Evolutionary conservation across 2,329 filamentous ascomycete genomes (phyloP).

Genomic region (Beauveria sp.): DNA sequence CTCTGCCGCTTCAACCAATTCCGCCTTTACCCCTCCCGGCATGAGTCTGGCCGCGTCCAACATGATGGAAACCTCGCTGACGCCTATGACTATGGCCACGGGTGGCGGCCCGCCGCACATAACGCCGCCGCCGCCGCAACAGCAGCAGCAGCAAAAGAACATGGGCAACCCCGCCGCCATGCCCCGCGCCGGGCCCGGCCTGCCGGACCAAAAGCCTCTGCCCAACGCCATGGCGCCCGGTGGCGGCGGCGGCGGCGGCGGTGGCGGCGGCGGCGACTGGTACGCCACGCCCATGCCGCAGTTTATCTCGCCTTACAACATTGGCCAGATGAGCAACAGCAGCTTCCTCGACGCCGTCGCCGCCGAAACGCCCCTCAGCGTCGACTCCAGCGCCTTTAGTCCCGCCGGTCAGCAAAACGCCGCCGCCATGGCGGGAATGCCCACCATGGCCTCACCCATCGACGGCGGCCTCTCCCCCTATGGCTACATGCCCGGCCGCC

Average conservation of each 20-base stretch:
- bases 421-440: constrained; percentile 19
- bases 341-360: constrained; percentile 28
- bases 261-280: constrained; percentile 36
- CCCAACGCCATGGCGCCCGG: constrained; percentile 31
- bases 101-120: constrained; percentile 16
- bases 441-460: constrained; percentile 17
- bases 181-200: constrained; percentile 29
- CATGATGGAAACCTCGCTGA: constrained; percentile 12
- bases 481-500: constrained; percentile 38
- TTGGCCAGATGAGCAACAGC: constrained; percentile 32
- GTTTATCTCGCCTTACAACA: constrained; percentile 46
- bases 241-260: constrained; percentile 1
- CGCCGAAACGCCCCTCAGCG: constrained; percentile 22
- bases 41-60: constrained; percentile 29
- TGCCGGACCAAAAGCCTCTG: constrained; percentile 34
- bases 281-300: constrained; percentile 41
- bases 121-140: constrained; percentile 19
- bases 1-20: constrained; percentile 23
- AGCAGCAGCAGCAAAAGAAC: constrained; percentile 16
- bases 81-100: neutral
- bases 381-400: constrained; percentile 22
- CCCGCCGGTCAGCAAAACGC: constrained; percentile 18
- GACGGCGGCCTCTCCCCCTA: constrained; percentile 13
- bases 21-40: constrained; percentile 27
- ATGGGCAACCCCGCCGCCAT: constrained; percentile 33